phyloP scores from a whole-genome alignment of 805 yeast genomes.

The Suhomyces canberraensis region DNA sequence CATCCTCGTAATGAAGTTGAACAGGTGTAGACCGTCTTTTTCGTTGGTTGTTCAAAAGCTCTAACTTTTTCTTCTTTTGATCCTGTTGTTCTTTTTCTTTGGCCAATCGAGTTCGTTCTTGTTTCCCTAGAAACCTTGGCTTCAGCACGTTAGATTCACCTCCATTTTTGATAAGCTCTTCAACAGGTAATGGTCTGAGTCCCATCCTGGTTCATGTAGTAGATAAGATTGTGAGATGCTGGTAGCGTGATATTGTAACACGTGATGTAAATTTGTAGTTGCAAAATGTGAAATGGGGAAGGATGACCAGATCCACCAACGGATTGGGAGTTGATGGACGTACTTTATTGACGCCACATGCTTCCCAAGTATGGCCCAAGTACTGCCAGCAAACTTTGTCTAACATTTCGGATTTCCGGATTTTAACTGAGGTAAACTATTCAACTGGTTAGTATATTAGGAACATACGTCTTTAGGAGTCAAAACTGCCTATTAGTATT shows the following conservation, averaged over 20 bases:
- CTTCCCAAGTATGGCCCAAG: too few relatives aligned
- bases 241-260: not conserved
- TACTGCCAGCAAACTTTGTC: too few relatives aligned
- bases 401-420: too few relatives aligned
- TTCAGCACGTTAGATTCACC: constrained; percentile 4
- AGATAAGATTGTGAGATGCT: not conserved
- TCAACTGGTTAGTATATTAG: too few relatives aligned
- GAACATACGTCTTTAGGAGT: too few relatives aligned
- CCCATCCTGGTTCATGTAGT: constrained; percentile 15
- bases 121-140: constrained; percentile 22
- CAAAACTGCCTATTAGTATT: too few relatives aligned
- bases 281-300: too few relatives aligned
- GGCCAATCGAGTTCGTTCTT: constrained; percentile 13
- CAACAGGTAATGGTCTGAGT: constrained; percentile 23
- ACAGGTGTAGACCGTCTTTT: constrained; percentile 1
- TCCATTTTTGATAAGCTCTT: constrained; percentile 16
- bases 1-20: constrained; percentile 1
- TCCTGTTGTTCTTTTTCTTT: constrained; percentile 5
- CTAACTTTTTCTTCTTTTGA: constrained; percentile 1
- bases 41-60: not conserved
- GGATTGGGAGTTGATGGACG: too few relatives aligned
- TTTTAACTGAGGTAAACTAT: too few relatives aligned
- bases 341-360: too few relatives aligned
- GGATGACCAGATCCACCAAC: too few relatives aligned
- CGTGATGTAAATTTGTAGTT: too few relatives aligned